Conservation (phyloP, 2,329 filamentous ascomycete species). For the Aspergillus sp. region DNA sequence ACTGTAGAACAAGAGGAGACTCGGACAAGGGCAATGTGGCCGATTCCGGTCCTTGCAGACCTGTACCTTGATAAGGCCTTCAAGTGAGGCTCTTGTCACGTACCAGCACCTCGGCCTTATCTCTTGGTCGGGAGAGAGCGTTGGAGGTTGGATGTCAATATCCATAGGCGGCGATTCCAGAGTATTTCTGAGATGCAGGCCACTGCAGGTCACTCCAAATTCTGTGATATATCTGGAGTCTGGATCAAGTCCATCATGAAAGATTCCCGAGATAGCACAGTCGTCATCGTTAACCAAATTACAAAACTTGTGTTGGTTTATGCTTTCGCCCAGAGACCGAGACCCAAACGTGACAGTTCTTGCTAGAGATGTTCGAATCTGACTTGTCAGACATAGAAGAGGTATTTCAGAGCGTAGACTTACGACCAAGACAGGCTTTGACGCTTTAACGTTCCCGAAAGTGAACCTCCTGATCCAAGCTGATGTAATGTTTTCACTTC, state of each 20-base stretch:
- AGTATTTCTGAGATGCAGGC: not conserved
- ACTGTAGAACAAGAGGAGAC: conserved; percentile 12
- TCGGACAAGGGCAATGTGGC: conserved; percentile 9
- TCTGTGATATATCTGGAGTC: not conserved
- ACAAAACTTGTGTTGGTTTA: conserved; percentile 1
- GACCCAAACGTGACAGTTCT: conserved; percentile 13
- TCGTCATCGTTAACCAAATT: conserved; percentile 7
- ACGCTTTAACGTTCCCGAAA: not conserved
- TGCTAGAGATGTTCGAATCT: conserved; percentile 14
- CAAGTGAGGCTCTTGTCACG: conserved; percentile 12
- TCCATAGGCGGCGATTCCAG: not conserved
- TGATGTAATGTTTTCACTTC: conserved; percentile 5
- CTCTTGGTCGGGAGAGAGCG: not conserved
- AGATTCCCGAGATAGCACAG: conserved; percentile 13
- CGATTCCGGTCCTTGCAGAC: conserved; percentile 11
- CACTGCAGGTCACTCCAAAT: conserved; percentile 14
- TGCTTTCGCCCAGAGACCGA: not conserved
- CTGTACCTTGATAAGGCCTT: conserved; percentile 9
- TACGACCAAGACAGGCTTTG: conserved; percentile 5
- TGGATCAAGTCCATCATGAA: conserved; percentile 10
- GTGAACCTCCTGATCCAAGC: conserved; percentile 10
- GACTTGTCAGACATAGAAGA: not conserved
- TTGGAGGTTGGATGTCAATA: conserved; percentile 4
- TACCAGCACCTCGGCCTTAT: conserved; percentile 2
- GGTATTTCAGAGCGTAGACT: not conserved